Percentiles rank a stretch among this genome's conserved stretches.
Conservation (phyloP, 805 yeast species). For the Blastobotrys peoriensis region DNA sequence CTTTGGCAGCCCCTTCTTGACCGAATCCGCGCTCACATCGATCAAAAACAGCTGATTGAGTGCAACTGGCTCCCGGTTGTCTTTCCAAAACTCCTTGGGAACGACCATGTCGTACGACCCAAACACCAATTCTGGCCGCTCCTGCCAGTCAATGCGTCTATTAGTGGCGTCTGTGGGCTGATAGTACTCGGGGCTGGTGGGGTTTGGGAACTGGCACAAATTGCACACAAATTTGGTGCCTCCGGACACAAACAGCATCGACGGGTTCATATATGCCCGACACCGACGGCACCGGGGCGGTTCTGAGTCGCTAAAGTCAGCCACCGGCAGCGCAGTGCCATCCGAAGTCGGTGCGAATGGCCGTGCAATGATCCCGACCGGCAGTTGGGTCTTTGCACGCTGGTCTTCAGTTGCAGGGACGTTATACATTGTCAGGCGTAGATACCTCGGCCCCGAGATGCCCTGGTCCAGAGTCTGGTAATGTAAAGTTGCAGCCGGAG, state of each 20-base stretch:
- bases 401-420: conserved; percentile 71
- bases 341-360: conserved; percentile 67
- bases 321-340: conserved; percentile 57
- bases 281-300: conserved; percentile 92
- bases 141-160: conserved; percentile 54
- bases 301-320: conserved; percentile 56
- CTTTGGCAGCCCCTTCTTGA: conserved; percentile 53
- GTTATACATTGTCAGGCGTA: conserved; percentile 73
- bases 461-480: conserved; percentile 75
- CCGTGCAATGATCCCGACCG: conserved; percentile 71
- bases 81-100: conserved; percentile 62
- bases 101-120: conserved; percentile 86
- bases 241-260: conserved; percentile 56
- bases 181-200: conserved; percentile 60
- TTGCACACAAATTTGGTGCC: conserved; percentile 72
- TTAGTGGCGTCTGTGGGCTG: conserved; percentile 57
- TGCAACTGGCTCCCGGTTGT: conserved; percentile 37
- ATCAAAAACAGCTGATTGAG: conserved; percentile 67
- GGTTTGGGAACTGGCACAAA: conserved; percentile 73
- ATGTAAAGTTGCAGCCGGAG: conserved; percentile 77
- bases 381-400: conserved; percentile 64
- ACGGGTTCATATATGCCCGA: conserved; percentile 83
- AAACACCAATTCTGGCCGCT: conserved; percentile 67
- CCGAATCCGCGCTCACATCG: conserved; percentile 58
- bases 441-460: conserved; percentile 70